Evolutionary conservation across 129 eudicot genomes (phyloP), one percentile per base, ranked within the genome.

Genomic region (Helianthus tuberosus): DNA sequence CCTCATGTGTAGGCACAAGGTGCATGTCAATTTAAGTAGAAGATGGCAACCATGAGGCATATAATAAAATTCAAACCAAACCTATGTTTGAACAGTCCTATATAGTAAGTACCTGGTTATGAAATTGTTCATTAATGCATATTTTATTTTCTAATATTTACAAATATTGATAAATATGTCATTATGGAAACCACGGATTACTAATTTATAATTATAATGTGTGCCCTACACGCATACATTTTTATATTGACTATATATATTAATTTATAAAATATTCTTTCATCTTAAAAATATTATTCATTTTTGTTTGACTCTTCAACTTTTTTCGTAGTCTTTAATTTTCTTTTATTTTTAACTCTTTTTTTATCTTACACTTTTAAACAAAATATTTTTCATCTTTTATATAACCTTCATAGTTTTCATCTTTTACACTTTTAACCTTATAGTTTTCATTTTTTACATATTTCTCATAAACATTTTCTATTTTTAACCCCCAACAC

Each of bases 41-140:
- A 69, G 15, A 69, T 69, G 63, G 20, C 74, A 51, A 69, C 74
- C 74, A 69, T 51, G 66, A 61, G 66, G 46, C 66, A 57, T 61
- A 69, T 68, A 47, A 69, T 68, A 47, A 68, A 14, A 49, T 67
- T 39, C 55, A 23, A 68, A 27, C 39, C 54, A 27, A 68, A 27
- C 39, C 54, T 13, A 48, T 48, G 60, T 49, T 14, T 15, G 61
- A 25, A 53, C 51, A 38, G 64, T 17, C 23, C 17, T 35, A 51
- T 8, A 43, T 43, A 9, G 48, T 52, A 69, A 9, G 48, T 52
- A 69, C 48, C 64, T 35, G 43, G 5, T 27, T 69, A 7, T 41
- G 3, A 4, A 71, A 43, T 16, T 64, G 25, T 41, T 41, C 50
- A 44, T 6, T 16, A 38, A 8, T 27, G 23, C 32, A 41, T 43